Base-by-base conservation (phyloP, 2,329 filamentous ascomycete genomes). In the Volutella citrinella region DNA sequence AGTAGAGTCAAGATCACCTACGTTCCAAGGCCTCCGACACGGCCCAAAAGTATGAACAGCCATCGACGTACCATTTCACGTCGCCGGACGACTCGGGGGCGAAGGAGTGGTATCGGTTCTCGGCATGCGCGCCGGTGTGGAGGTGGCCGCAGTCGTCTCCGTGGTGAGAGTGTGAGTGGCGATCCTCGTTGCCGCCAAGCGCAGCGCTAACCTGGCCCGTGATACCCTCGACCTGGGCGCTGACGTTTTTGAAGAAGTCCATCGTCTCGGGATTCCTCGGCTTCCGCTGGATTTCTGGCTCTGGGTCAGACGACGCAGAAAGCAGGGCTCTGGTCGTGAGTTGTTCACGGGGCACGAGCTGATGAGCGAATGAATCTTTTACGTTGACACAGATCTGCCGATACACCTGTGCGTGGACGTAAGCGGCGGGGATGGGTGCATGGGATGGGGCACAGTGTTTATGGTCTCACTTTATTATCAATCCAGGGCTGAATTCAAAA, bases 21-120 rank as follows among this genome's bases (percentile, higher is more conserved):
- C 74, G 59, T 64, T 93, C 84, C 31, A 95, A 65, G 3, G 89
- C 88, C 43, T 82, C 69, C 18, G 82, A 87, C 2, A 95, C 85
- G 11, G 89, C 88, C 72, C 81, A 89, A 67, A 95, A 89, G 58
- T 94, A 93, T 8, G 80, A 79, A 56, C 83, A 87, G 7, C 84
- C 87, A 55, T 93, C 87, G 13, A 93, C 85, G 61, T 84, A 90
- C 87, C 88, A 95, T 69, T 95, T 94, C 43, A 78, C 80, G 54
- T 88, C 82, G 36, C 84, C 83, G 19, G 76, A 74, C 14, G 84
- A 76, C 52, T 82, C 75, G 2, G 85, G 80, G 2, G 85, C 84
- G 65, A 95, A 95, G 39, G 78, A 82, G 39, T 74, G 66, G 54
- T 70, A 82, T 30, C 78, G 72, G 46, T 82, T 71, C 17, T 63